A percentile compares a stretch with the other conserved stretches of the same genome.
phyloP scores from a whole-genome alignment of 2,329 filamentous ascomycete genomes.

The Chrysosporium keratinophilum region DNA sequence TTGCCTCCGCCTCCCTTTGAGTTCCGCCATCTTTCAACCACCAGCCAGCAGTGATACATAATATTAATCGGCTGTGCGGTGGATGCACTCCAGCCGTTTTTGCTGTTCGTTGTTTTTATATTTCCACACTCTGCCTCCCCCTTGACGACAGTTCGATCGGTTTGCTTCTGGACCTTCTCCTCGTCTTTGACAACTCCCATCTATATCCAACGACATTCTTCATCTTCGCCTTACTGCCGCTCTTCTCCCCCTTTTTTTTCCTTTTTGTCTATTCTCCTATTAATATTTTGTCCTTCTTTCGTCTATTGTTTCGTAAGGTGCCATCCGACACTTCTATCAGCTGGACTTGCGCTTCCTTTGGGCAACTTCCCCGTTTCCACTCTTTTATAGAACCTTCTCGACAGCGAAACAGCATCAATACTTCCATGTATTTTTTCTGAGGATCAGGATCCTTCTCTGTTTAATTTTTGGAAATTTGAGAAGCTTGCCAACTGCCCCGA shows the following conservation, averaged over 20 bases:
- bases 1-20: conserved; percentile 10
- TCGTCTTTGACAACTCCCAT: not conserved
- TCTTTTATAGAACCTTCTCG: conserved; percentile 5
- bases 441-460: conserved; percentile 13
- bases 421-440: conserved; percentile 9
- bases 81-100: not conserved
- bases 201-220: not conserved
- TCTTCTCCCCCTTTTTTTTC: not conserved
- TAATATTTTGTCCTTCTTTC: not conserved
- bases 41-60: not conserved
- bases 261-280: not conserved
- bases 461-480: not conserved
- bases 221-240: not conserved
- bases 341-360: conserved; percentile 3
- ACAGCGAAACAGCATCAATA: not conserved
- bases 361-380: conserved; percentile 1
- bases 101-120: not conserved
- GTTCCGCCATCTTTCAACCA: not conserved
- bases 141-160: not conserved
- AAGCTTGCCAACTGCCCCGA: not conserved
- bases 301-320: not conserved
- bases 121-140: not conserved
- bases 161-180: not conserved
- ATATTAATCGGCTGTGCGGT: conserved; percentile 4
- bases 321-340: conserved; percentile 1